These are phyloP conservation scores for Heterobasidion occidentale DNA, from an alignment of 1,284 basidiomycete genomes.

Conservation along the genomic window DNA sequence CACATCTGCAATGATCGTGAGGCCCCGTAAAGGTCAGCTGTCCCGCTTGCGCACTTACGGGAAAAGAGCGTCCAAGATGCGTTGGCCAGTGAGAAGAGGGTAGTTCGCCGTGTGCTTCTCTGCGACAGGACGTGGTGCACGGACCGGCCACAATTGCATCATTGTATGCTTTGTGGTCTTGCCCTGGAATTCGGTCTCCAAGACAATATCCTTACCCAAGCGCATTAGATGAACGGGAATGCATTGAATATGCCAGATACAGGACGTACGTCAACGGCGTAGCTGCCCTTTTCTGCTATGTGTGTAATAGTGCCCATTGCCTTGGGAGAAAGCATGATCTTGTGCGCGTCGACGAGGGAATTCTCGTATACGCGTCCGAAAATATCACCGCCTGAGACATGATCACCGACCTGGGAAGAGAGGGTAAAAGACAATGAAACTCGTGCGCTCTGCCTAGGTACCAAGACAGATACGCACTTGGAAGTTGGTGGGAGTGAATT, in stretches of 20 bases:
- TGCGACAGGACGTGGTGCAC: conserved; percentile 90
- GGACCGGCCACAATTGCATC: conserved; percentile 99
- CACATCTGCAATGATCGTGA: conserved; percentile 50
- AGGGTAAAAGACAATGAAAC: not conserved
- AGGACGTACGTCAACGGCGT: conserved; percentile 76
- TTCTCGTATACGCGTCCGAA: conserved; percentile 97
- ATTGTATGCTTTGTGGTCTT: conserved; percentile 91
- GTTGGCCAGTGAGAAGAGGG: conserved; percentile 94
- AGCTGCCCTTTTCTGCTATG: conserved; percentile 93
- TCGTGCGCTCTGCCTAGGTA: not conserved
- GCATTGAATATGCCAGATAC: conserved; percentile 1
- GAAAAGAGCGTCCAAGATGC: conserved; percentile 96
- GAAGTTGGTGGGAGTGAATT: conserved; percentile 85
- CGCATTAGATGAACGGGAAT: conserved; percentile 1
- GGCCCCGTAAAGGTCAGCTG: too few species aligned
- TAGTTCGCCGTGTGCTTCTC: conserved; percentile 93
- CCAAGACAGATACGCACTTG: conserved; percentile 38
- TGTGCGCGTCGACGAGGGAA: conserved; percentile 93
- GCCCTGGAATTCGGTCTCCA: conserved; percentile 98
- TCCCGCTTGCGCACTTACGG: conserved; percentile 49
- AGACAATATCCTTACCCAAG: conserved; percentile 71
- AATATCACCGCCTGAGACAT: conserved; percentile 94
- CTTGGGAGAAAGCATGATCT: conserved; percentile 92
- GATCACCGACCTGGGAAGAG: conserved; percentile 75
- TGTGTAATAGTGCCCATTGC: conserved; percentile 93